Percentiles rank a stretch among this genome's conserved stretches.
Conservation (phyloP, 257 asterid species). For the Perilla frutescens region DNA sequence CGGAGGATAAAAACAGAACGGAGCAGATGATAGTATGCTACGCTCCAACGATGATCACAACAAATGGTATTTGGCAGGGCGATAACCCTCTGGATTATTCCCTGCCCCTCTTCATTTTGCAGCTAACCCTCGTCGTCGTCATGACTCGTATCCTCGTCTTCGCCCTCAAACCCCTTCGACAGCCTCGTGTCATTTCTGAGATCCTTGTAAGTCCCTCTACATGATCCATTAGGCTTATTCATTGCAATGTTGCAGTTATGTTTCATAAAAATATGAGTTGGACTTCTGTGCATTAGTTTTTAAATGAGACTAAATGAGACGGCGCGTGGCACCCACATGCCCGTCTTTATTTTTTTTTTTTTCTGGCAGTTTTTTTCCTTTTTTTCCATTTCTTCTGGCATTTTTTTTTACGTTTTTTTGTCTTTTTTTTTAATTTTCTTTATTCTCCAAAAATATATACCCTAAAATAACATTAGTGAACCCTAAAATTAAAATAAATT, state of each 20-base stretch:
- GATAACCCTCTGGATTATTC: conserved; percentile 95
- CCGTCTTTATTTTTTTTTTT: too few relatives aligned
- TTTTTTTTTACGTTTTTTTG: too few relatives aligned
- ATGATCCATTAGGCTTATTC: not conserved
- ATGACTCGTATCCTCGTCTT: conserved; percentile 78
- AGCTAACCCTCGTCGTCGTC: conserved; percentile 71
- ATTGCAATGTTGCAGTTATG: not conserved
- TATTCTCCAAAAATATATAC: too few relatives aligned
- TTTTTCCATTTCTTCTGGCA: too few relatives aligned
- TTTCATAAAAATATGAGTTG: not conserved
- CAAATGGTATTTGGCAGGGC: conserved; percentile 94
- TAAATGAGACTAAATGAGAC: too few relatives aligned
- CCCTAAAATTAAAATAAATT: too few relatives aligned
- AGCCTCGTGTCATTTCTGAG: conserved; percentile 94
- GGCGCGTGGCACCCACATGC: too few relatives aligned
- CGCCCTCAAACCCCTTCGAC: conserved; percentile 81
- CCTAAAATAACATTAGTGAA: too few relatives aligned
- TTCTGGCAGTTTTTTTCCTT: too few relatives aligned
- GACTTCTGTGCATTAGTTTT: too few relatives aligned
- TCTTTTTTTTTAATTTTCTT: too few relatives aligned
- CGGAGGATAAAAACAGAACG: conserved; percentile 36
- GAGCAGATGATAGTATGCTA: conserved; percentile 78
- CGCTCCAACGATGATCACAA: conserved; percentile 92
- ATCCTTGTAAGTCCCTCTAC: conserved; percentile 64
- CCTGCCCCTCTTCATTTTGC: conserved; percentile 85